These are phyloP conservation scores for Boletus pseudopeckii DNA, from an alignment of 768 basidiomycete genomes.

Conservation along the genomic window DNA sequence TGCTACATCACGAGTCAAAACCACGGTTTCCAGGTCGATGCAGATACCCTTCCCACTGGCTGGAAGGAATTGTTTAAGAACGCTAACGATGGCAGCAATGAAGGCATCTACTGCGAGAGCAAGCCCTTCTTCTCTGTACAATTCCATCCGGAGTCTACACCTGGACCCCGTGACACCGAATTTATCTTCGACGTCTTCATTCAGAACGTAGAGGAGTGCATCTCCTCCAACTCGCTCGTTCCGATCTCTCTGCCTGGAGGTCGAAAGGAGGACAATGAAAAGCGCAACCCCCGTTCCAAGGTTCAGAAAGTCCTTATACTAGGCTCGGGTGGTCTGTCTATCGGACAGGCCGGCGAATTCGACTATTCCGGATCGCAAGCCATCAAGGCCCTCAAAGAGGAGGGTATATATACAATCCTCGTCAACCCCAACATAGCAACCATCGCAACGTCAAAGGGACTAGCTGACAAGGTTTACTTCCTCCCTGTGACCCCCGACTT, in stretches of 20 bases:
- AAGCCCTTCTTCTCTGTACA: constrained; percentile 99
- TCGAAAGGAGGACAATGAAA: constrained; percentile 80
- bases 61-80: constrained; percentile 97
- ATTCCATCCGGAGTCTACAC: constrained; percentile 97
- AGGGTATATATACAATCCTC: constrained; percentile 98
- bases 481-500: constrained; percentile 97
- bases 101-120: constrained; percentile 90
- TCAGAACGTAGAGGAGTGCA: constrained; percentile 76
- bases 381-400: constrained; percentile 98
- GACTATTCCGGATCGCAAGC: constrained; percentile 99
- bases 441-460: constrained; percentile 93
- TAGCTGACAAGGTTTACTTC: constrained; percentile 99
- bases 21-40: constrained; percentile 95
- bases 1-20: constrained; percentile 99
- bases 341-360: constrained; percentile 99
- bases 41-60: constrained; percentile 65
- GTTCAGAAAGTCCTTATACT: constrained; percentile 95
- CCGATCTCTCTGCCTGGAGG: constrained; percentile 74
- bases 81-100: constrained; percentile 96
- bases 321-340: constrained; percentile 95
- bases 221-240: constrained; percentile 47
- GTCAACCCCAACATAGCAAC: constrained; percentile 99
- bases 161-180: constrained; percentile 96
- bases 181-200: constrained; percentile 99
- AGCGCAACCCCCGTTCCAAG: constrained; percentile 62